Conservation (phyloP, 768 basidiomycete genomes). For the Russula brevipes region DNA sequence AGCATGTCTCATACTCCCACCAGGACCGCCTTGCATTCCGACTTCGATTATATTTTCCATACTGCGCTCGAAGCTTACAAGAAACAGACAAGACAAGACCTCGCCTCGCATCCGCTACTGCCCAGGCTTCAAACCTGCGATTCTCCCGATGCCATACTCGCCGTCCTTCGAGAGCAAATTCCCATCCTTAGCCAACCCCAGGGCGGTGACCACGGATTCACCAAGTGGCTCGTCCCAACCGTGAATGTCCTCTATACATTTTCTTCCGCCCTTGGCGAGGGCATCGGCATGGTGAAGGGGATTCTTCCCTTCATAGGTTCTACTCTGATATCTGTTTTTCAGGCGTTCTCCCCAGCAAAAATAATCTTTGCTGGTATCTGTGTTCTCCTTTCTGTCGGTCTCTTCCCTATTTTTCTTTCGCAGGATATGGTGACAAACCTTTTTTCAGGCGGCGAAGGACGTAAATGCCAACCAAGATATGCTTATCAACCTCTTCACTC, state of each 20-base stretch:
- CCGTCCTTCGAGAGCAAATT: neutral
- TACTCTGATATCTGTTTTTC: neutral
- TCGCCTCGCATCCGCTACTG: neutral
- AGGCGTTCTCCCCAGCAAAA: neutral
- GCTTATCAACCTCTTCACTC: neutral
- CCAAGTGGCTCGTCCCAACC: neutral
- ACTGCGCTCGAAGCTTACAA: neutral
- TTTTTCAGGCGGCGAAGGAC: neutral
- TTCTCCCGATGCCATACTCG: neutral
- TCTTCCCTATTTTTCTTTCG: neutral
- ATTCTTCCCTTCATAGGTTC: neutral
- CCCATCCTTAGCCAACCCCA: neutral
- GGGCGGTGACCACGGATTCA: neutral
- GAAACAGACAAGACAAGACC: neutral
- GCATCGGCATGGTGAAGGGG: neutral
- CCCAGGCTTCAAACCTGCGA: neutral
- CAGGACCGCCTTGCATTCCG: neutral
- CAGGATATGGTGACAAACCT: neutral
- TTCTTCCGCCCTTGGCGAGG: neutral
- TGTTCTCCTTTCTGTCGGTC: neutral
- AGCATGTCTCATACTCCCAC: too few species aligned
- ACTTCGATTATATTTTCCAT: neutral
- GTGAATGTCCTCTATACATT: constrained; percentile 1
- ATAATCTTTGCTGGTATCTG: neutral
- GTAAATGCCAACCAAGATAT: neutral